Base-by-base conservation (phyloP, 208 protist genomes). In the Acanthamoeba castellanii region DNA sequence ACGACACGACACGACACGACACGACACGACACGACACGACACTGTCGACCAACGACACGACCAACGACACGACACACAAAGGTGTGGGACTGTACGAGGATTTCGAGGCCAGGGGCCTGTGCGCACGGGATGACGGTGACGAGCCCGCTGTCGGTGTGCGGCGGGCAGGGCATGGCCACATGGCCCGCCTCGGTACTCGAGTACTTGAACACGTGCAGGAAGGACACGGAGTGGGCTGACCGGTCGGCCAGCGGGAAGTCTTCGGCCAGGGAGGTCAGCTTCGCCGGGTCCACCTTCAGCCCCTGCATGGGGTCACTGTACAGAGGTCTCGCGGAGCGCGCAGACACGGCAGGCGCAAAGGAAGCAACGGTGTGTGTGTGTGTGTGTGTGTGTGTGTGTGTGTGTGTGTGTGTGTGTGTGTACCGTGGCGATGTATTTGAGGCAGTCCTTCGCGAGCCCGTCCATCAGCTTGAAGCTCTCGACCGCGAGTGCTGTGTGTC, bases 41-140 rank as follows among this genome's bases (percentile, higher is more conserved):
- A 84, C n/a, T n/a, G n/a, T n/a, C n/a, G n/a, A n/a, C n/a, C 8
- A 37, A n/a, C n/a, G n/a, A n/a, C n/a, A n/a, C n/a, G n/a, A 52
- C 47, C 6, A 55, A 52, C 47, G 7, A 52, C 47, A 55, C 50
- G 14, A 14, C 6, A 55, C 50, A 42, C 37, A 42, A 42, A 3
- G 37, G 37, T 3, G 37, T 42, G 37, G 37, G 1, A 61, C 16
- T 18, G 81, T 34, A 88, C 81, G 37, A 88, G 47, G 9, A 88
- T 61, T 37, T 88, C 81, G 16, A 88, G 81, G 32, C 81, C 81
- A n/a, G 81, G 25, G n/a, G 14, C n/a, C n/a, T 88, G 47, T 25
- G 81, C 42, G 81, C 81, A 88, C 8, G 81, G 81, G 47, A 88
- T 88, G 47, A 88, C n/a, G 22, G 81, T 88, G 47, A 88, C 81